phyloP scores from a whole-genome alignment of 768 basidiomycete genomes.

The Fistulinella prunicolor region DNA sequence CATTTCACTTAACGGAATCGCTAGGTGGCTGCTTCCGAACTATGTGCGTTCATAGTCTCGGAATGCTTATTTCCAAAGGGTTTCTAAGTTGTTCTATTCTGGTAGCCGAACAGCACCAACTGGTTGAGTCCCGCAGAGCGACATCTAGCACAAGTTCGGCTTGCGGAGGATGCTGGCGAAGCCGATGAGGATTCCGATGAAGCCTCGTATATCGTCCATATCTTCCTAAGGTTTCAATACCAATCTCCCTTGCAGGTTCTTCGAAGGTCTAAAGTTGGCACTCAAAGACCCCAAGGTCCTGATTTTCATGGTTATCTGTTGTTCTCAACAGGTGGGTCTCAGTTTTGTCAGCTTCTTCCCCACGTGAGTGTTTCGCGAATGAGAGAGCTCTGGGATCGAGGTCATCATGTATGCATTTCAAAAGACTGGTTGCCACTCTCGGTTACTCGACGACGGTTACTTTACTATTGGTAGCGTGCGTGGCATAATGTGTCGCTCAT shows the following conservation, averaged over 20 bases:
- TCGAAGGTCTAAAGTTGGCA: conserved; percentile 43
- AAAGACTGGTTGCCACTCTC: conserved; percentile 58
- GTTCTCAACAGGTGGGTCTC: conserved; percentile 52
- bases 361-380: conserved; percentile 32
- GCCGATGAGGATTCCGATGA: conserved; percentile 55
- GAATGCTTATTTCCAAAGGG: background rate
- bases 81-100: background rate
- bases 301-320: conserved; percentile 54
- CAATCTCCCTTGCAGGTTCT: conserved; percentile 9
- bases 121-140: conserved; percentile 53
- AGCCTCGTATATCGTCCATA: conserved; percentile 48
- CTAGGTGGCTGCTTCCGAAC: conserved; percentile 58
- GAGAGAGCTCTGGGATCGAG: background rate
- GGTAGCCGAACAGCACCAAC: conserved; percentile 57
- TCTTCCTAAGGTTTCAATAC: background rate
- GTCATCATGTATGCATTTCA: background rate
- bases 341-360: conserved; percentile 64
- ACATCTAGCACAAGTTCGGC: conserved; percentile 60
- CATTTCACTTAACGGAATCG: background rate
- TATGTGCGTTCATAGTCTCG: conserved; percentile 40
- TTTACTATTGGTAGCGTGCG: conserved; percentile 60
- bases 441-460: conserved; percentile 60
- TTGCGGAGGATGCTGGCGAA: conserved; percentile 67
- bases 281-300: conserved; percentile 53
- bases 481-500: background rate